These are phyloP conservation scores for Ustilago nuda DNA, from an alignment of 1,284 basidiomycete genomes.

Conservation along the genomic window DNA sequence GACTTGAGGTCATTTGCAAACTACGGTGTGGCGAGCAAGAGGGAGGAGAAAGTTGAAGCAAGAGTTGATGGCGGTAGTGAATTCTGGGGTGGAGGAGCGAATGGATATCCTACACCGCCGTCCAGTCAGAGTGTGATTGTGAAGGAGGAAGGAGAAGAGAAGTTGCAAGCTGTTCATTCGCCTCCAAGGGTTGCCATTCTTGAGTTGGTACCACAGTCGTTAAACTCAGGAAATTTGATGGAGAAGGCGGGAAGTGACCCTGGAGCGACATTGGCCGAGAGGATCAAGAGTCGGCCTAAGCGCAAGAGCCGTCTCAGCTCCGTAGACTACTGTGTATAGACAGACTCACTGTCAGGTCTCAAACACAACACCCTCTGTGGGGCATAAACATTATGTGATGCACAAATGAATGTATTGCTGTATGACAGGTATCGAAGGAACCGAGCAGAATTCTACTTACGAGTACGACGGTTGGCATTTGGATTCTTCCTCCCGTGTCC, in stretches of 20 bases:
- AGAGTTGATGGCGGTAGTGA: neutral
- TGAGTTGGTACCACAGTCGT: slow-evolving; percentile 23
- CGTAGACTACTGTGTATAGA: too few relatives aligned
- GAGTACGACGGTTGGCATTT: slow-evolving; percentile 55
- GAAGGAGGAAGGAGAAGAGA: slow-evolving; percentile 12
- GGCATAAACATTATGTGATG: neutral
- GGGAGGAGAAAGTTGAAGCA: slow-evolving; percentile 38
- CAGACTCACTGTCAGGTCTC: neutral
- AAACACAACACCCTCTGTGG: neutral
- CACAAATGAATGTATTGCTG: neutral
- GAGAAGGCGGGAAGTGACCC: neutral
- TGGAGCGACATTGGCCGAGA: slow-evolving; percentile 27
- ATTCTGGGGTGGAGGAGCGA: slow-evolving; percentile 22
- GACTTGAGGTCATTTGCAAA: slow-evolving; percentile 59
- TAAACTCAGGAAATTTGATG: neutral
- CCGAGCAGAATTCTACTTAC: slow-evolving; percentile 25
- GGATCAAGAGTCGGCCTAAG: slow-evolving; percentile 41
- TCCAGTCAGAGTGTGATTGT: slow-evolving; percentile 12
- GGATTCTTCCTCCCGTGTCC: slow-evolving; percentile 67
- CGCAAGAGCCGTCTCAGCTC: slow-evolving; percentile 30
- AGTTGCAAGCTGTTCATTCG: slow-evolving; percentile 32
- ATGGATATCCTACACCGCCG: slow-evolving; percentile 21
- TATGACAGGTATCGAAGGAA: neutral
- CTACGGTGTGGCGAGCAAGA: slow-evolving; percentile 41
- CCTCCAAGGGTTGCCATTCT: slow-evolving; percentile 29